Conservation (phyloP, 768 basidiomycete species). For the Coprinopsis strossmayeri region DNA sequence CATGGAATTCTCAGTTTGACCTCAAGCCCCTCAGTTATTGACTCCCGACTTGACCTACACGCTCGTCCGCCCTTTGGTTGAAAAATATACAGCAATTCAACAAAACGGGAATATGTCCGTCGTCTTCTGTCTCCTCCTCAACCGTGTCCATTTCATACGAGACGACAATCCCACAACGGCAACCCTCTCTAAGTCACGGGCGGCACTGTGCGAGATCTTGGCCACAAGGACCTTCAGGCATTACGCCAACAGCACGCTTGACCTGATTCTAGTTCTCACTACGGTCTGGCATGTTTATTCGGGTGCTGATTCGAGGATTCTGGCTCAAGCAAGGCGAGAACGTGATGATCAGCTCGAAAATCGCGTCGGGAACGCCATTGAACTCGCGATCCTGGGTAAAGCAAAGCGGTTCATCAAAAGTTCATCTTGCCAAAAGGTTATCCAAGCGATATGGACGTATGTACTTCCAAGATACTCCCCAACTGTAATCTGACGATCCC, state of each 20-base stretch:
- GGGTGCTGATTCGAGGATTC: constrained; percentile 57
- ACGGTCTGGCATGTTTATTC: constrained; percentile 79
- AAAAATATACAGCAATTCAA: constrained; percentile 77
- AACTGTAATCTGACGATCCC: constrained; percentile 4
- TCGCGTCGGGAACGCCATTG: constrained; percentile 85
- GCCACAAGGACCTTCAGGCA: constrained; percentile 75
- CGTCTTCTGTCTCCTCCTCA: constrained; percentile 85
- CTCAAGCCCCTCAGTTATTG: constrained; percentile 42
- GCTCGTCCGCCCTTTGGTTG: constrained; percentile 78
- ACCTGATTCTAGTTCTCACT: constrained; percentile 63
- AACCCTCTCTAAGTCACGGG: constrained; percentile 67
- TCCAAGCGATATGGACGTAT: constrained; percentile 76
- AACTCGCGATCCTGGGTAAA: constrained; percentile 84
- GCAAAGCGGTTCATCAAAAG: constrained; percentile 88
- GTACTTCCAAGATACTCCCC: constrained; percentile 16
- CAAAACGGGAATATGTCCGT: constrained; percentile 71
- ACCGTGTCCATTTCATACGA: constrained; percentile 77
- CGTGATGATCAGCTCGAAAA: constrained; percentile 70
- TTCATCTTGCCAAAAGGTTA: constrained; percentile 85
- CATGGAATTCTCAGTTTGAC: constrained; percentile 18
- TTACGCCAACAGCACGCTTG: constrained; percentile 61
- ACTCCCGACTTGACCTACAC: constrained; percentile 90
- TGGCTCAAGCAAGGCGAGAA: constrained; percentile 55
- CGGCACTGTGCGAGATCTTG: constrained; percentile 83
- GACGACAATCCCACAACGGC: constrained; percentile 69